Evolutionary conservation across 495 filamentous ascomycete genomes (phyloP), one percentile per base, ranked within the genome.

Genomic region (Tuber calosporum): DNA sequence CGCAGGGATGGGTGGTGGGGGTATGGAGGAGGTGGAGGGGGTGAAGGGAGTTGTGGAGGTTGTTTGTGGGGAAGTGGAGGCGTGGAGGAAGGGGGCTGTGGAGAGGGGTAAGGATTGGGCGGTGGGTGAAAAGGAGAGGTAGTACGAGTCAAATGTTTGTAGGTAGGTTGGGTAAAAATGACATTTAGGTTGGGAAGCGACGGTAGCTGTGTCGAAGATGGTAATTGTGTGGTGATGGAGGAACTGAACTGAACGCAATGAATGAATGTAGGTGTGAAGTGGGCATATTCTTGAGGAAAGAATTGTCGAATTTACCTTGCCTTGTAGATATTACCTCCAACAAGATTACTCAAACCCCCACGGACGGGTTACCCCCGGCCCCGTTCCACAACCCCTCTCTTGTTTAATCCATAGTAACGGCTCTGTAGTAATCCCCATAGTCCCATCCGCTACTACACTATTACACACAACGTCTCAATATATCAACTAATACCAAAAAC

Each of bases 11-110:
- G 91, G 91, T 1, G 88, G 91, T 36, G 88, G 86, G 15, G 88
- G 94, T n/a, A 92, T 96, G 80, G 94, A 98, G 84, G 94, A 97
- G 83, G 92, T 97, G 91, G 93, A 95, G 79, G 93, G 90, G 2
- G 87, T 97, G 71, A 87, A 85, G 73, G 86, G 86, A 77, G 88
- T 93, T 71, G 89, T 93, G 69, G 87, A 91, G 69, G 85, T 90
- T 67, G 85, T 94, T 19, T 83, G 91, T 79, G 81, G 83, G n/a
- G 86, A 87, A 74, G 82, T 92, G 75, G 85, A 82, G 66, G 69
- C 76, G 34, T 69, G 75, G 40, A 69, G 75, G 53, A 69, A 69
- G 22, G 72, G 43, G 17, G 69, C 72, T 45, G 36, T 30, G 38
- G 58, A 69, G 45, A 22, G 19, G 45, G 45, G 45, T 53, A 22